Base-by-base conservation (phyloP, 257 asterid genomes). In the Perilla frutescens region DNA sequence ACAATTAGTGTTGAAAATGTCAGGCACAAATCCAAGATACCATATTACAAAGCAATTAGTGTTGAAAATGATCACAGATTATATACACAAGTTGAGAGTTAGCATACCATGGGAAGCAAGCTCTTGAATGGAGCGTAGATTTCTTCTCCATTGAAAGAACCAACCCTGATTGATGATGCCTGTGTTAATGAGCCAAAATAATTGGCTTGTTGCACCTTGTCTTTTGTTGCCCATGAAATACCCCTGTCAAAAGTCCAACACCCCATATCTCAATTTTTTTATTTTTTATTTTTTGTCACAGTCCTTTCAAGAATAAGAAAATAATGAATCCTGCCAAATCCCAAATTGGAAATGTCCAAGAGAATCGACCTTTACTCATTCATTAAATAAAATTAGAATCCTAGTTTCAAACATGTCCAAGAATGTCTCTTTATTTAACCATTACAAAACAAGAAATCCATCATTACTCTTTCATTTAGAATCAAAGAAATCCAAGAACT, bases 141-240 rank as follows among this genome's bases (percentile, higher is more conserved):
- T 79, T 93, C 98, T 67, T 93, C 98, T 1, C 98, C 98, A 87
- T 93, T 89, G 82, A 84, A 91, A 66, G 98, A 93, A 4, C 98
- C 97, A 68, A 91, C 88, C 77, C 98, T 75, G 61, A 91, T 91
- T 49, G 96, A 72, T 40, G 98, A 89, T 74, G 97, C 97, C 70
- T 93, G 98, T 14, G 98, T 89, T 11, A 93, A 79, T 45, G 97
- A 93, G 4, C 98, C 98, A 85, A 91, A 93, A 68, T 87, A 91
- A 74, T 93, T 93, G 48, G 98, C 97, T 66, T 75, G 93, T 49
- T 93, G 98, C 47, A 91, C 95, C 73, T 86, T 89, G 20, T 93
- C 97, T 60, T 93, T 93, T 40, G 98, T 93, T 70, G 97, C 96
- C 98, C 98, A 93, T 26, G 97, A 93, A 74, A 93, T 91, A 70